These are phyloP conservation scores for Hevea brasiliensis DNA, from an alignment of 345 rosid species.

Conservation along the genomic window DNA sequence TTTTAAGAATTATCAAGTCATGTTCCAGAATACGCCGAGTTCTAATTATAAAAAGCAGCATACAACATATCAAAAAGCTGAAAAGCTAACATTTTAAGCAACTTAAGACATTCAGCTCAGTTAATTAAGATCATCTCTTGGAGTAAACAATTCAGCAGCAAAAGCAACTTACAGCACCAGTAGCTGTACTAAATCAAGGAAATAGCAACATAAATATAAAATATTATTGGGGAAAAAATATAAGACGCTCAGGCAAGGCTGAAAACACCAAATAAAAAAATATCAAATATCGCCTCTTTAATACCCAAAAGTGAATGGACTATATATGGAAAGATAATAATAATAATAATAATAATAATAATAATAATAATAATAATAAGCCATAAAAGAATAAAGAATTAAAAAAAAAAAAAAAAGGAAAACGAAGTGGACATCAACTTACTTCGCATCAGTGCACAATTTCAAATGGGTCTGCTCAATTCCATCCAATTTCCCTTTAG, in stretches of 20 bases:
- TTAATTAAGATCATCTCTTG: neutral
- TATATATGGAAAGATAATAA: too few species aligned
- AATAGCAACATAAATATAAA: neutral
- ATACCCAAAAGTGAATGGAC: neutral
- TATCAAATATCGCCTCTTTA: neutral
- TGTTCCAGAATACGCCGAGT: neutral
- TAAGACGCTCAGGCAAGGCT: neutral
- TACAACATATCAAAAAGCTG: neutral
- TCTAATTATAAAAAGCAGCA: neutral
- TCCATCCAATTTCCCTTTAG: constrained; percentile 26
- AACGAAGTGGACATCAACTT: constrained; percentile 13
- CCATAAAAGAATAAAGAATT: too few species aligned
- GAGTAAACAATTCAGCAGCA: neutral
- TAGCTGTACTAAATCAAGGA: neutral
- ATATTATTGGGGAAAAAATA: neutral
- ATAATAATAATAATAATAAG: too few species aligned
- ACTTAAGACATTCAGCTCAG: neutral
- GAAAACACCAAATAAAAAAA: too few species aligned
- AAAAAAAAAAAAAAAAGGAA: too few species aligned
- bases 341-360: too few species aligned
- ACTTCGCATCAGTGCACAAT: constrained; percentile 37
- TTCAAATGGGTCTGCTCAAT: constrained; percentile 34
- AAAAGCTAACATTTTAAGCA: neutral
- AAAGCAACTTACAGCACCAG: neutral
- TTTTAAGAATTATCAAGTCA: neutral